These are phyloP conservation scores for Mentha longifolia DNA, from an alignment of 257 asterid species.

Conservation along the genomic window DNA sequence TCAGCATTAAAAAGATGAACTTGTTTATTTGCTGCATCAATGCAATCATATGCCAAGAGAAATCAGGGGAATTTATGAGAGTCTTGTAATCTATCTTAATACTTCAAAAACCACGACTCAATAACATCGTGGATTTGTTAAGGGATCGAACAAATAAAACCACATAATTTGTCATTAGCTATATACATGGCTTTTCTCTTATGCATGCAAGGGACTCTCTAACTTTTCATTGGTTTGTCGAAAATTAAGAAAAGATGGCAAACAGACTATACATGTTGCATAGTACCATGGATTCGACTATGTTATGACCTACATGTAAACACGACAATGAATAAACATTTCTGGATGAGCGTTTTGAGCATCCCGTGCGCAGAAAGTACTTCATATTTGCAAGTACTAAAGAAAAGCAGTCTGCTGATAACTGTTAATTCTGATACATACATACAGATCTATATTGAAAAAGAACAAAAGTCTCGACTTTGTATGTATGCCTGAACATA, in stretches of 20 bases:
- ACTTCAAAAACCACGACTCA: background rate
- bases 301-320: background rate
- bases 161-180: background rate
- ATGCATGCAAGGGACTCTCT: background rate
- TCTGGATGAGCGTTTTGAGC: background rate
- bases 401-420: too few relatives aligned
- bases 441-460: too few relatives aligned
- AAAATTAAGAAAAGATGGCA: background rate
- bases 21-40: background rate
- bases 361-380: too few relatives aligned
- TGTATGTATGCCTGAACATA: too few relatives aligned
- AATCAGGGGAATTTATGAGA: background rate
- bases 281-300: background rate
- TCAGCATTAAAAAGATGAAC: background rate
- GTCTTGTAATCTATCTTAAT: background rate
- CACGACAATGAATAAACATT: background rate
- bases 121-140: background rate
- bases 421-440: too few relatives aligned
- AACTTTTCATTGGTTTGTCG: background rate
- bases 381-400: too few relatives aligned
- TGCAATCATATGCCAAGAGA: background rate
- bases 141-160: background rate
- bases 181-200: background rate
- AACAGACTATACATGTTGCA: background rate
- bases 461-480: too few relatives aligned